These are phyloP conservation scores for Ceratobasidium papillatum DNA, from an alignment of 1,284 basidiomycete species.

Conservation along the genomic window DNA sequence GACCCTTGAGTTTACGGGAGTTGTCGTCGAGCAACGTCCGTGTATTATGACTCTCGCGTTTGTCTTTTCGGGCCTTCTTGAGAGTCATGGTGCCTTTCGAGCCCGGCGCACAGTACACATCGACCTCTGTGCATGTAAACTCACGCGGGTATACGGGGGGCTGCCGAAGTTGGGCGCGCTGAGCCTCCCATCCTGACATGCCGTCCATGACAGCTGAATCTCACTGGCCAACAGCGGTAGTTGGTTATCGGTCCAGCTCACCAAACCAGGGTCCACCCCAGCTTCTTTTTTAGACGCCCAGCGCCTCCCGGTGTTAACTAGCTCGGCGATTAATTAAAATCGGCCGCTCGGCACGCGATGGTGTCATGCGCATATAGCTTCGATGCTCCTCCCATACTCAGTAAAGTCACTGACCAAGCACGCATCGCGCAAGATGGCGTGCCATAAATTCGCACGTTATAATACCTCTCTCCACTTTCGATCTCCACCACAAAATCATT, in stretches of 20 bases:
- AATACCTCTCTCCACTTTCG: neutral
- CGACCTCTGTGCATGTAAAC: slow-evolving; percentile 35
- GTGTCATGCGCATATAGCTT: slow-evolving; percentile 39
- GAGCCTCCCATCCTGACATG: slow-evolving; percentile 35
- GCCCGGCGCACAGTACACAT: slow-evolving; percentile 20
- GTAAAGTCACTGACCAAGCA: slow-evolving; percentile 26
- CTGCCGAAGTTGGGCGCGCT: slow-evolving; percentile 31
- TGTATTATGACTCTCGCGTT: slow-evolving; percentile 27
- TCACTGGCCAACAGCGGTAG: neutral
- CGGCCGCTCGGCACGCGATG: slow-evolving; percentile 13
- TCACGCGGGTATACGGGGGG: slow-evolving; percentile 19
- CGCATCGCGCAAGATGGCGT: slow-evolving; percentile 39
- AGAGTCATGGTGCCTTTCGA: slow-evolving; percentile 22
- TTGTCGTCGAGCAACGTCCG: slow-evolving; percentile 49
- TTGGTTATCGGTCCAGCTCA: slow-evolving; percentile 1
- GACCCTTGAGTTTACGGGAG: slow-evolving; percentile 69
- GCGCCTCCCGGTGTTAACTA: neutral
- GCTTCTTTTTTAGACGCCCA: neutral
- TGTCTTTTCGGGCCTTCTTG: slow-evolving; percentile 34
- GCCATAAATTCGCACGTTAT: neutral
- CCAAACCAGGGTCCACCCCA: neutral
- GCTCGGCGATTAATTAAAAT: neutral
- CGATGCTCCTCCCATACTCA: slow-evolving; percentile 15
- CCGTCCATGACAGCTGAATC: neutral
- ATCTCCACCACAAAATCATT: neutral